Conservation (phyloP, 345 rosid genomes). For the Luvunga scandens region DNA sequence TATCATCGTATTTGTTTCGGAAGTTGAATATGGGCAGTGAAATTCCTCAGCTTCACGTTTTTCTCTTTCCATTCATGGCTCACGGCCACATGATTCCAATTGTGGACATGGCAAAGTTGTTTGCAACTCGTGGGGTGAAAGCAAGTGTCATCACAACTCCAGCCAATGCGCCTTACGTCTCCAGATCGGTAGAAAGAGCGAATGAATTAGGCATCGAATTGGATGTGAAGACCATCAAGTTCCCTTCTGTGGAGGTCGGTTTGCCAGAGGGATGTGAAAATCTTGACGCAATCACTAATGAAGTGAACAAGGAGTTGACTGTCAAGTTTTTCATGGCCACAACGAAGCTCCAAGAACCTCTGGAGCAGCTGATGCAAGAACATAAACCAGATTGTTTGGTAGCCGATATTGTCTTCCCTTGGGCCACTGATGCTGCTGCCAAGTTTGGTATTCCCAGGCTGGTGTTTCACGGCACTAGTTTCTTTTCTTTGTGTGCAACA, state of each 20-base stretch:
- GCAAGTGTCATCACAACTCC: constrained; percentile 51
- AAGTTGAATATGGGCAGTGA: constrained; percentile 15
- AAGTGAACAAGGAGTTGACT: neutral
- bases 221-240: constrained; percentile 26
- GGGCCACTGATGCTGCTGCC: constrained; percentile 36
- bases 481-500: constrained; percentile 22
- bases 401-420: constrained; percentile 31
- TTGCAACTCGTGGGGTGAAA: constrained; percentile 37
- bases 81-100: constrained; percentile 54
- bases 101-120: constrained; percentile 49
- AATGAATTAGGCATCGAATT: constrained; percentile 25
- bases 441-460: constrained; percentile 36
- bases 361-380: constrained; percentile 15
- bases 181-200: constrained; percentile 29
- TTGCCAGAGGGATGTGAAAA: constrained; percentile 47
- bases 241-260: constrained; percentile 42
- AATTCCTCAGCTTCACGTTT: constrained; percentile 28
- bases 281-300: constrained; percentile 16
- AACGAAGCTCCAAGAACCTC: constrained; percentile 23
- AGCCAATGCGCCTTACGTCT: constrained; percentile 18
- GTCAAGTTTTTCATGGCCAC: constrained; percentile 26
- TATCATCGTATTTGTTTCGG: neutral
- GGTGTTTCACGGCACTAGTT: constrained; percentile 33
- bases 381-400: constrained; percentile 34
- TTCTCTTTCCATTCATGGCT: constrained; percentile 51